Evolutionary conservation across 768 basidiomycete species (phyloP).

Genomic region (Piloderma croceum): DNA sequence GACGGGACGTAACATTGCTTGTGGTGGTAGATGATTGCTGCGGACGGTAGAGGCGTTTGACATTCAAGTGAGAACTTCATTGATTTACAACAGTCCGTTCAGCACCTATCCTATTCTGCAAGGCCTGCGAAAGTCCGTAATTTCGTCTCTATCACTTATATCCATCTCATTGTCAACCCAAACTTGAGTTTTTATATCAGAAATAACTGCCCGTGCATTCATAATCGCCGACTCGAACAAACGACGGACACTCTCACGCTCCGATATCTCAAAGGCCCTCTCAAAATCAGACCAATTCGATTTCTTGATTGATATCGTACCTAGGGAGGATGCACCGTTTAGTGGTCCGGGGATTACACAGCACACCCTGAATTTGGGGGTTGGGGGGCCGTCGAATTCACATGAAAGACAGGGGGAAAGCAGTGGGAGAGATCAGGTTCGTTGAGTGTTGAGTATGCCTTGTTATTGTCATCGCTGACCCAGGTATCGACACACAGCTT

Average conservation of each 20-base stretch:
- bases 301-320: slow-evolving; percentile 94
- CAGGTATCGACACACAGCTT: too few species aligned
- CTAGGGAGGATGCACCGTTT: slow-evolving; percentile 73
- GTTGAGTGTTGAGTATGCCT: too few species aligned
- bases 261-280: slow-evolving; percentile 90
- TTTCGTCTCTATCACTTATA: slow-evolving; percentile 1
- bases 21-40: slow-evolving; percentile 84
- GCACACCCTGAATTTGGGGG: too few species aligned
- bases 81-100: slow-evolving; percentile 1
- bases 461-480: too few species aligned
- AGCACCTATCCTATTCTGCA: slow-evolving; percentile 95
- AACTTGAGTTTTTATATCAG: slow-evolving; percentile 87
- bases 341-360: too few species aligned
- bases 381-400: too few species aligned
- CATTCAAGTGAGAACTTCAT: slow-evolving; percentile 1
- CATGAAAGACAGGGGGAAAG: too few species aligned
- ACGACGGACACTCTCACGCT: slow-evolving; percentile 88
- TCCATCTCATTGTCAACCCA: slow-evolving; percentile 3
- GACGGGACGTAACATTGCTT: slow-evolving; percentile 5
- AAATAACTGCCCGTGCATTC: slow-evolving; percentile 94
- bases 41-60: slow-evolving; percentile 60
- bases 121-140: slow-evolving; percentile 93
- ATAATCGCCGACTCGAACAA: slow-evolving; percentile 94
- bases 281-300: slow-evolving; percentile 95
- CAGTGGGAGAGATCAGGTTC: too few species aligned